Base-by-base conservation (phyloP, 1,284 basidiomycete genomes). In the Trametes versicolor region DNA sequence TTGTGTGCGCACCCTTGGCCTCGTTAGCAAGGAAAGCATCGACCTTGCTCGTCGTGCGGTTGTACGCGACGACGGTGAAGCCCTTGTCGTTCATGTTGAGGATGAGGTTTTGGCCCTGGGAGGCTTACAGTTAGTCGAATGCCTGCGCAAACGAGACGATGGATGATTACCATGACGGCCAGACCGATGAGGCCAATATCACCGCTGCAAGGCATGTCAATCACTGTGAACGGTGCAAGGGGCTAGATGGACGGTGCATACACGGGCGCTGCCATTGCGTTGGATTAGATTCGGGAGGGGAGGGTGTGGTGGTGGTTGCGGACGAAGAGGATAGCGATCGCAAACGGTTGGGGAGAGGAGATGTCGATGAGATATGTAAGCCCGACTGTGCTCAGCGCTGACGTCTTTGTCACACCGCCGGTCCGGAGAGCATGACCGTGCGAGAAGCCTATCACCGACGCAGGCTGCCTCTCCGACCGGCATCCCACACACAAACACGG, bases 31-130 rank as follows among this genome's bases (percentile, higher is more conserved):
- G 89, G 89, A 99, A 99, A 79, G 88, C 78, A 80, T 98, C 96
- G 73, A 99, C 97, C 83, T 99, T 99, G 83, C 89, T 92, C 73
- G 91, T 93, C 54, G 97, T 99, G 74, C 97, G 94, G 87, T 99
- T 99, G 86, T 93, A 99, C 27, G 95, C 96, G 72, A 95, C 92
- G 74, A 99, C 98, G 71, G 83, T 96, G 85, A 96, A 99, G 59
- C 98, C 98, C 85, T 99, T 99, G 87, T 99, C 97, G 80, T 97
- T 97, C 94, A 98, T 98, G 86, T 98, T 98, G 72, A 98, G 85
- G 79, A 98, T 97, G 75, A 97, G 81, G 82, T 98, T 98, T 89
- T 97, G 95, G 76, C 95, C 95, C 94, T 96, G 73, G 45, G 45
- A 48, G 54, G 63, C 55, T 67, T 37, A 57, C 4, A 63, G 67